These are phyloP conservation scores for Diddensiella santjacobensis DNA, from an alignment of 805 yeast species.

Conservation along the genomic window DNA sequence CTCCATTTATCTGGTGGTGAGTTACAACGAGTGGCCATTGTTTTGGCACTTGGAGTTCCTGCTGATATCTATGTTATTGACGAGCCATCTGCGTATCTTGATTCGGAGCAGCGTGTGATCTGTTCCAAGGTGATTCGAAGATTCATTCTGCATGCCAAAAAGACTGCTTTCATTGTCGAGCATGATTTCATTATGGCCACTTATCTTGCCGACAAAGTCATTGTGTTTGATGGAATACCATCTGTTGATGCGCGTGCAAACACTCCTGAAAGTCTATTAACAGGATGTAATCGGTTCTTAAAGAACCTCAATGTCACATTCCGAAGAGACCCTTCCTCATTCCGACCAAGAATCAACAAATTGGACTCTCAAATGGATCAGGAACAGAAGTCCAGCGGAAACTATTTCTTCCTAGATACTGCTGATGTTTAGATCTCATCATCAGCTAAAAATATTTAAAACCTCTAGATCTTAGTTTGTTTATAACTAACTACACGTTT, in stretches of 20 bases:
- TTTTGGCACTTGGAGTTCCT: constrained; percentile 84
- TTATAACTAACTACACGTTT: no score
- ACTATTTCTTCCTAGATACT: constrained; percentile 88
- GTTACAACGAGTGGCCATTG: constrained; percentile 98
- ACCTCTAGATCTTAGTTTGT: no score
- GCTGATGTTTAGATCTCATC: constrained; percentile 13
- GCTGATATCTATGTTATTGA: constrained; percentile 97
- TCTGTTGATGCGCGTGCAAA: constrained; percentile 81
- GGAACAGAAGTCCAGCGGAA: constrained; percentile 90
- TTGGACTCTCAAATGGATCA: constrained; percentile 98
- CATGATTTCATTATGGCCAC: constrained; percentile 99
- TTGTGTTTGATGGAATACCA: constrained; percentile 96
- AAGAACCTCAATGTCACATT: constrained; percentile 96
- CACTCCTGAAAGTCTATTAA: constrained; percentile 85
- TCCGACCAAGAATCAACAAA: constrained; percentile 98
- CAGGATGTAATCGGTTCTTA: constrained; percentile 96
- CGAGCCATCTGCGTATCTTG: constrained; percentile 98
- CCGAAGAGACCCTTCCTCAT: constrained; percentile 98
- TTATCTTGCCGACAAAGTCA: constrained; percentile 96
- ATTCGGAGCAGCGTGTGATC: constrained; percentile 98
- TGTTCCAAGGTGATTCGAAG: constrained; percentile 98
- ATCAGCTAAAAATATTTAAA: no score
- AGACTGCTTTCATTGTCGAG: constrained; percentile 98
- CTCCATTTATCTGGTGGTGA: constrained; percentile 99
- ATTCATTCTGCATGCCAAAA: constrained; percentile 91